Evolutionary conservation across 441 rosid species (phyloP).

Genomic region (Isatis lusitanica): DNA sequence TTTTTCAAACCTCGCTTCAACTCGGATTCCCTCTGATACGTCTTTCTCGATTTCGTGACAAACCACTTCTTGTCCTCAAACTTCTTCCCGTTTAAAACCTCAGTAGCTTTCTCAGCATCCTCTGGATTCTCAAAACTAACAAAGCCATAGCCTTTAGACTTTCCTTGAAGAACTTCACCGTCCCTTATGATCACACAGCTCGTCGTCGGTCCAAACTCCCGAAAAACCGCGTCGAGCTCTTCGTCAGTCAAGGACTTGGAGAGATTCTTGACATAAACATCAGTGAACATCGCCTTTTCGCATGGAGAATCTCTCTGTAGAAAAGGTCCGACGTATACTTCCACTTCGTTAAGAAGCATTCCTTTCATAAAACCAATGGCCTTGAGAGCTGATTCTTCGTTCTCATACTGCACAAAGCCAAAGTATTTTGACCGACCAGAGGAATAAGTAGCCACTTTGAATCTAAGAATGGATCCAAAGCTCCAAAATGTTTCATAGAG

Average conservation of each 20-base stretch:
- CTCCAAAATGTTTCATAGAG: background rate
- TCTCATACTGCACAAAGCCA: constrained; percentile 76
- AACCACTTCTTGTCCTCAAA: constrained; percentile 56
- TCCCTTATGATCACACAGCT: constrained; percentile 57
- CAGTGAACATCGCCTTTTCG: constrained; percentile 51
- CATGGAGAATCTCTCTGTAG: constrained; percentile 54
- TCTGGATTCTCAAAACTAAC: constrained; percentile 56
- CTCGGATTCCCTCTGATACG: constrained; percentile 51
- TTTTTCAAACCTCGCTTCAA: constrained; percentile 59
- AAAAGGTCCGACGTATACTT: constrained; percentile 73
- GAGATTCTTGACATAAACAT: constrained; percentile 67
- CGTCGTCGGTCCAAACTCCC: constrained; percentile 60
- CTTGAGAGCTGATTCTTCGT: constrained; percentile 58
- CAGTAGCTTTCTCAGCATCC: constrained; percentile 59
- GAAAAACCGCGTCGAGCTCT: constrained; percentile 50
- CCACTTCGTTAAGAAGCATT: constrained; percentile 64
- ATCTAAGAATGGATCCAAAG: constrained; percentile 54
- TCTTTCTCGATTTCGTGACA: constrained; percentile 58
- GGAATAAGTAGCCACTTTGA: constrained; percentile 68
- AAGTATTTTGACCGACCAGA: constrained; percentile 71
- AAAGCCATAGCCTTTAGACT: constrained; percentile 61
- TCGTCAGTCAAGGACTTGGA: constrained; percentile 60
- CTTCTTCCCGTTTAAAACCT: constrained; percentile 52
- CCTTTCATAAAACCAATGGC: constrained; percentile 67
- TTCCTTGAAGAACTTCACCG: constrained; percentile 41